Evolutionary conservation across 1,284 basidiomycete genomes (phyloP).

Genomic region (Microbotryum saponariae): DNA sequence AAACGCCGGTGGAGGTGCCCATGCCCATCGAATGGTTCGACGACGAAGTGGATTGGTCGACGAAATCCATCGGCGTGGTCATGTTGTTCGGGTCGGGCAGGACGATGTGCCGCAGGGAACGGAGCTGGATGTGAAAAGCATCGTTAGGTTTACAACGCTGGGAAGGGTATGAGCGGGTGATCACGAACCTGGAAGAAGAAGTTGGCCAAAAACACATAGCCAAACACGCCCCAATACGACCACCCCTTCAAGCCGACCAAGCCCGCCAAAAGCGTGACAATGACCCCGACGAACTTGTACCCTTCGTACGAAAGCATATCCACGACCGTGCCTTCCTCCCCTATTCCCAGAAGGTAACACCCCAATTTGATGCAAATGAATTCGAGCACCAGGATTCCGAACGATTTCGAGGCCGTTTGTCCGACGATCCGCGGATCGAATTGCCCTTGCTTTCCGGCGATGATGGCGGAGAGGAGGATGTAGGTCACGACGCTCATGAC

Average conservation of each 20-base stretch:
- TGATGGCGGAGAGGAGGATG: constrained; percentile 68
- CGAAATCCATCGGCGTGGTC: constrained; percentile 28
- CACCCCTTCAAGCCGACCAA: constrained; percentile 55
- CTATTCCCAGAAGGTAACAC: constrained; percentile 81
- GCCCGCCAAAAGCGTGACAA: constrained; percentile 57
- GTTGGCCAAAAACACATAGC: constrained; percentile 79
- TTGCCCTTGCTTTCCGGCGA: constrained; percentile 70
- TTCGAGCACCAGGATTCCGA: constrained; percentile 67
- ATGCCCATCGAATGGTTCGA: constrained; percentile 42
- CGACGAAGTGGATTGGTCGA: constrained; percentile 39
- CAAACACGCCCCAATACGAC: constrained; percentile 63
- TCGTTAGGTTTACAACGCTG: background rate
- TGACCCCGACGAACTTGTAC: constrained; percentile 94
- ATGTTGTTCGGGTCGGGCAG: constrained; percentile 57
- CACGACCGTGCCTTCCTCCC: constrained; percentile 59
- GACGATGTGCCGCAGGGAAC: constrained; percentile 82
- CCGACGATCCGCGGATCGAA: constrained; percentile 91
- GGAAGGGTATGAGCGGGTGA: background rate
- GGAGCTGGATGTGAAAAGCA: constrained; percentile 52
- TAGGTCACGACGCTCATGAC: constrained; percentile 97
- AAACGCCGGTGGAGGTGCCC: constrained; percentile 54
- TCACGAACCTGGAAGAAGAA: constrained; percentile 81
- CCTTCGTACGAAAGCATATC: constrained; percentile 68
- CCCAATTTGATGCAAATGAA: constrained; percentile 82
- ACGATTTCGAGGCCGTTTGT: constrained; percentile 70